Conservation (phyloP, 1,284 basidiomycete genomes). For the Ganoderma boninense region DNA sequence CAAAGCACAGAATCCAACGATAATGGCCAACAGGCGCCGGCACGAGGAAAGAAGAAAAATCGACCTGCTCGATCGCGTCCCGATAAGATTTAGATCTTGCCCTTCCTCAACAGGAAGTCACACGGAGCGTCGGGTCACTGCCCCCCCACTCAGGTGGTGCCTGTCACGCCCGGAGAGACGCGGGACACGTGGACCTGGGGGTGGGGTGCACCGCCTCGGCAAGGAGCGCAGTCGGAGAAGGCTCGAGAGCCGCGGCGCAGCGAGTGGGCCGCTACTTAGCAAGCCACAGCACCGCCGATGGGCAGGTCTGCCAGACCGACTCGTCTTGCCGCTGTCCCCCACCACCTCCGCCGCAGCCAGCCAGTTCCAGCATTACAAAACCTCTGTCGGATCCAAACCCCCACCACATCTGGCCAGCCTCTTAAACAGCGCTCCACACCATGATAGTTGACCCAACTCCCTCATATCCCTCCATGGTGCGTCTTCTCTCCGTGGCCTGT, state of each 20-base stretch:
- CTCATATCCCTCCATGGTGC: conserved; percentile 36
- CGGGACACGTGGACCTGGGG: background rate
- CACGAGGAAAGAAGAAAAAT: background rate
- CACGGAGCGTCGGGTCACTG: background rate
- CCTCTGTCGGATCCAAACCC: conserved; percentile 6
- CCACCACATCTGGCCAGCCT: conserved; percentile 12
- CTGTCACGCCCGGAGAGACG: background rate
- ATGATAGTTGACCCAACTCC: conserved; percentile 35
- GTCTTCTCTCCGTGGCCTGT: conserved; percentile 8
- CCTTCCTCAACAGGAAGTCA: background rate
- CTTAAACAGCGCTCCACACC: conserved; percentile 21
- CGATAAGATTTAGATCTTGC: conserved; percentile 8
- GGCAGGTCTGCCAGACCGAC: background rate
- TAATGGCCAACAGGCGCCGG: background rate
- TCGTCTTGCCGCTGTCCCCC: conserved; percentile 1
- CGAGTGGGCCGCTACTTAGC: background rate
- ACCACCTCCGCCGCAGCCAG: conserved; percentile 19
- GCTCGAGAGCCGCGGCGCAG: background rate
- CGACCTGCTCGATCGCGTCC: conserved; percentile 5
- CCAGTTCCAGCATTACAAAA: conserved; percentile 19
- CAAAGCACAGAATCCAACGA: background rate
- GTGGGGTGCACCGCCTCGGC: background rate
- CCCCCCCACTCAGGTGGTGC: background rate
- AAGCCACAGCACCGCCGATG: background rate
- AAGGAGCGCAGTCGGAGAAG: background rate